Evolutionary conservation across 805 yeast species (phyloP).

Genomic region (Saturnispora kantuleensis): DNA sequence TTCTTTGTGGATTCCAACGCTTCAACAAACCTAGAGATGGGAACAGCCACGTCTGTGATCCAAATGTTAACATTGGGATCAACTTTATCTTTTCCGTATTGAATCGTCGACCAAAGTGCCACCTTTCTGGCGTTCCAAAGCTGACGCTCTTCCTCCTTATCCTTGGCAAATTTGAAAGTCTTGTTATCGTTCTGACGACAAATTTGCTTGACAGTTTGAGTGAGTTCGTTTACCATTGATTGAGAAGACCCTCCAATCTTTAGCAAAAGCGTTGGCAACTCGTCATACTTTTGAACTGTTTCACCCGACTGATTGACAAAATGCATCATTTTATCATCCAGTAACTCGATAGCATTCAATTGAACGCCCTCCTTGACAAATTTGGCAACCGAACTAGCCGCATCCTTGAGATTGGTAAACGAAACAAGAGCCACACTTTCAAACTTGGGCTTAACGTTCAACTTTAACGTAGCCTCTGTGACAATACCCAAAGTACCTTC

Average conservation of each 20-base stretch:
- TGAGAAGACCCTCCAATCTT: slow-evolving; percentile 60
- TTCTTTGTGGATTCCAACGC: slow-evolving; percentile 54
- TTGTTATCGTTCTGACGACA: slow-evolving; percentile 37
- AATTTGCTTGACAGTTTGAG: slow-evolving; percentile 35
- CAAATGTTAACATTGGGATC: slow-evolving; percentile 60
- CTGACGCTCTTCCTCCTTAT: slow-evolving; percentile 56
- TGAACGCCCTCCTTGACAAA: slow-evolving; percentile 60
- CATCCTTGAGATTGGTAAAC: slow-evolving; percentile 54
- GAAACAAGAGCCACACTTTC: slow-evolving; percentile 65
- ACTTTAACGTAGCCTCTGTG: slow-evolving; percentile 58
- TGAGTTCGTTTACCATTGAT: slow-evolving; percentile 39
- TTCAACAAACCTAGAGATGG: slow-evolving; percentile 56
- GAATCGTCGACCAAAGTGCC: slow-evolving; percentile 62
- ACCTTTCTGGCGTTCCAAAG: slow-evolving; percentile 78
- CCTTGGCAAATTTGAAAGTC: slow-evolving; percentile 53
- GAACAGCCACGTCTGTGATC: slow-evolving; percentile 91
- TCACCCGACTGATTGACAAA: slow-evolving; percentile 57
- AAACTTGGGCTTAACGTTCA: slow-evolving; percentile 49
- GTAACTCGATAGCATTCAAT: slow-evolving; percentile 69
- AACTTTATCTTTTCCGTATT: slow-evolving; percentile 43
- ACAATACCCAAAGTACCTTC: slow-evolving; percentile 76
- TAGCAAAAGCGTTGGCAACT: slow-evolving; percentile 64
- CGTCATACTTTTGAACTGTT: slow-evolving; percentile 47
- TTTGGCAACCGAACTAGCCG: slow-evolving; percentile 58
- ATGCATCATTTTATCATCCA: slow-evolving; percentile 64